Conservation (phyloP, 2,329 filamentous ascomycete species). For the Elsinoe australis region DNA sequence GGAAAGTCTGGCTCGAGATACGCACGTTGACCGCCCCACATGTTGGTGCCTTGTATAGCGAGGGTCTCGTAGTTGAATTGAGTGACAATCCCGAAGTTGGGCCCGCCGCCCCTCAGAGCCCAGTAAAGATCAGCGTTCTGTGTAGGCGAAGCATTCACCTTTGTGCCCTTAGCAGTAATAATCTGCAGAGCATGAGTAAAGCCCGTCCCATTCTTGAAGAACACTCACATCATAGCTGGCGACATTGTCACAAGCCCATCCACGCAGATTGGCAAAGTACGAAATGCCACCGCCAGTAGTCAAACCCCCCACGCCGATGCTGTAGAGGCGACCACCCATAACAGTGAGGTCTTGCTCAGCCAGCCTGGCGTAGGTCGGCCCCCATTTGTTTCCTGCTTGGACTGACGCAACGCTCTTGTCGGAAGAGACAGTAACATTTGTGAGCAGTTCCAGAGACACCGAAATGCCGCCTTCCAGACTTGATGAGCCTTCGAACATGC, state of each 20-base stretch:
- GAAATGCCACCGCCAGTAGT: conserved; percentile 40
- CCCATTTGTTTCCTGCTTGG: conserved; percentile 21
- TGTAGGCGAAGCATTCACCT: conserved; percentile 42
- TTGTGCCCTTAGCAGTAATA: conserved; percentile 44
- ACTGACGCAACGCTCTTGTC: conserved; percentile 20
- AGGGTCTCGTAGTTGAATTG: conserved; percentile 18
- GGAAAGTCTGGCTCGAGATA: conserved; percentile 2
- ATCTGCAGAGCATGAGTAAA: no score
- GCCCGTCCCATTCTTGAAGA: no score
- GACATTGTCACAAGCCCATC: conserved; percentile 14
- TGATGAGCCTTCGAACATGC: conserved; percentile 22
- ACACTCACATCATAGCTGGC: conserved; percentile 16
- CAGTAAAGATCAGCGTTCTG: conserved; percentile 54
- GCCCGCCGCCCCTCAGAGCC: conserved; percentile 55
- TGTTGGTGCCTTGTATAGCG: not conserved
- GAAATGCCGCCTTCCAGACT: conserved; percentile 25
- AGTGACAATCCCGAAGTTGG: conserved; percentile 34
- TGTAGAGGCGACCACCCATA: conserved; percentile 54
- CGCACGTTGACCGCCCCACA: conserved; percentile 4
- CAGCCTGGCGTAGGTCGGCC: conserved; percentile 19
- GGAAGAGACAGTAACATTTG: conserved; percentile 18
- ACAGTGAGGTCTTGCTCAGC: conserved; percentile 46
- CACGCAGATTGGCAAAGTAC: conserved; percentile 4
- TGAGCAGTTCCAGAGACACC: conserved; percentile 24
- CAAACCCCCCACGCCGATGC: conserved; percentile 56